Base-by-base conservation (phyloP, 305 asterid genomes). In the Plantago coronopus region DNA sequence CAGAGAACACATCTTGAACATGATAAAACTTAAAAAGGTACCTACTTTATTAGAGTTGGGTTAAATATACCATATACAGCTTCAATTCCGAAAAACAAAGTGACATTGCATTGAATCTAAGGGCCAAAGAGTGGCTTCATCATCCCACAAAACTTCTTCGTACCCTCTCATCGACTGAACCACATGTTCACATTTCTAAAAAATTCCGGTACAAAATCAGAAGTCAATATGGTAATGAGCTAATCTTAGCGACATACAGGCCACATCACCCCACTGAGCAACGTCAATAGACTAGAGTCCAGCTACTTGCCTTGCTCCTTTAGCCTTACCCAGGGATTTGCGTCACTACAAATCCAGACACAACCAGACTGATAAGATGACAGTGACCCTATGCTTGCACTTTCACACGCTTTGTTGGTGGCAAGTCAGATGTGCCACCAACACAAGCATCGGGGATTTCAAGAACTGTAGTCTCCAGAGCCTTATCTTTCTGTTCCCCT, bases 321-420 rank as follows among this genome's bases (percentile, higher is more conserved):
- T 34, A 34, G 42, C 42, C 12, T 34, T 23, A 37, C 29, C 11
- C 47, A 61, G 40, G 7, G 59, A 55, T 54, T 19, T 40, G 53
- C 37, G 18, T 50, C 29, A 48, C n/a, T 25, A 45, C 61, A 61
- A 65, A 23, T 48, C 59, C 56, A 57, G 61, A 56, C 37, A 29
- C 37, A 57, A 29, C 55, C 58, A 70, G 62, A 75, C 46, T 50
- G 59, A 49, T 58, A 51, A 49, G 45, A 59, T 22, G 17, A 58
- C 12, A 56, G 54, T n/a, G 58, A 34, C 42, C 66, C 67, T 84
- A 80, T 7, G 67, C 70, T 10, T 80, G 78, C 70, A 65, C 51
- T 66, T 74, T 89, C 51, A 85, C 75, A n/a, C 95, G 95, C 67
- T 86, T 89, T 7, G 82, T 42, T 12, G 85, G 79, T 54, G 86